Conservation (phyloP, 192 early-diverging fungal species). For the Coemansia sp. region DNA sequence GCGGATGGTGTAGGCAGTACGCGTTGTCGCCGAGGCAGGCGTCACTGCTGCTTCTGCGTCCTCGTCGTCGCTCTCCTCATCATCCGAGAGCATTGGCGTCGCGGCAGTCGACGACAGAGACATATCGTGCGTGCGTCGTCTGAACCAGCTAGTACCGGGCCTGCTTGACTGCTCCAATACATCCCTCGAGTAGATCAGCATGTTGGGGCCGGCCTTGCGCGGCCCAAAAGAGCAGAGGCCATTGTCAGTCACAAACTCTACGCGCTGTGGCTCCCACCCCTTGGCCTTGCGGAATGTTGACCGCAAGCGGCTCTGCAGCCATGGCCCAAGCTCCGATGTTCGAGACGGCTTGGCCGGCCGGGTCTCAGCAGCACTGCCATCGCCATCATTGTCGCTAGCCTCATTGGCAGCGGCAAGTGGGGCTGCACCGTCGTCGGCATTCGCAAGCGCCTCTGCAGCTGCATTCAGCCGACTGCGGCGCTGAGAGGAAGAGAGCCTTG, state of each 20-base stretch:
- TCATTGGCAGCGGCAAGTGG: neutral
- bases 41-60: too few species aligned
- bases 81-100: constrained; percentile 41
- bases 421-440: constrained; percentile 12
- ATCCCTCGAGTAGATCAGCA: constrained; percentile 46
- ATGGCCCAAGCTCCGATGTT: constrained; percentile 47
- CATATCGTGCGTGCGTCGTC: constrained; percentile 12
- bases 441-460: constrained; percentile 31
- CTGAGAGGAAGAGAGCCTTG: constrained; percentile 31
- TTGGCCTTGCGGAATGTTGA: constrained; percentile 39
- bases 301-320: constrained; percentile 37
- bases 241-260: constrained; percentile 19
- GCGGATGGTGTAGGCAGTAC: constrained; percentile 46
- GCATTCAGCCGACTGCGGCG: constrained; percentile 28
- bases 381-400: constrained; percentile 16
- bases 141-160: constrained; percentile 34
- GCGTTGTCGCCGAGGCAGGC: neutral
- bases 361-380: constrained; percentile 5
- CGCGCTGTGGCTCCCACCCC: constrained; percentile 57
- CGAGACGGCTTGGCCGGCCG: constrained; percentile 33
- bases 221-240: constrained; percentile 49
- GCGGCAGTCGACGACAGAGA: constrained; percentile 15
- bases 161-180: constrained; percentile 29
- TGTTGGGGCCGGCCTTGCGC: constrained; percentile 36
- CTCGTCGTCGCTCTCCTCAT: constrained; percentile 24